Base-by-base conservation (phyloP, 2,329 filamentous ascomycete species). In the Colletotrichum somersetense region DNA sequence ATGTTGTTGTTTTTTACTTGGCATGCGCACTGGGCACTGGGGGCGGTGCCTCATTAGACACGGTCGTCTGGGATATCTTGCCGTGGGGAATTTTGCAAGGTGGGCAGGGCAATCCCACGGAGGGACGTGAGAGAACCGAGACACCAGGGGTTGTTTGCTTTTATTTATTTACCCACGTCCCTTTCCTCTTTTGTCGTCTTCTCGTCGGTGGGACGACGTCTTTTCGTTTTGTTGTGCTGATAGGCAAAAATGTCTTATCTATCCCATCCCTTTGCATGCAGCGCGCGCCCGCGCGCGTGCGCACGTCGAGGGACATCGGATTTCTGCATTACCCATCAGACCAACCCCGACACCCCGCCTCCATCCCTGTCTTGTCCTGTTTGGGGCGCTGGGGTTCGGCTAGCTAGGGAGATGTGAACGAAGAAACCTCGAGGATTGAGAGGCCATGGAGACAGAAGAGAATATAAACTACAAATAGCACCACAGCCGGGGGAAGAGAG, bases 1-100 rank as follows among this genome's bases (percentile, higher is more conserved):
- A 57, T 23, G 5, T 23, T 56, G 11, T 52, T 52, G 5, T 52
- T 52, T 38, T 16, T 10, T 12, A 1, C 12, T 20, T 38, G 35
- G 55, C n/a, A n/a, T 10, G 12, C 30, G 30, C 53, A 33, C 30
- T 53, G 50, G 10, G 20, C 55, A 7, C 50, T 33, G 16, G 30
- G 30, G 30, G 26, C 14, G 23, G 53, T 38, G 35, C n/a, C 52
- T 57, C 35, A 57, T 40, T 40, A 40, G 55, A 57, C 55, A 57
- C 55, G 11, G 10, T 23, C 30, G 12, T 40, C n/a, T 23, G 20
- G 35, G 11, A 40, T 10, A 23, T 40, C 26, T 40, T 40, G 55
- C 55, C 55, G 42, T 40, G 55, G 26, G 55, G 55, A 57, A 57
- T 57, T 42, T 57, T 40, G 55, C 55, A 57, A 20, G 23, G 55